phyloP scores from a whole-genome alignment of 31 red algal genomes.

The Porphyra umbilicalis region DNA sequence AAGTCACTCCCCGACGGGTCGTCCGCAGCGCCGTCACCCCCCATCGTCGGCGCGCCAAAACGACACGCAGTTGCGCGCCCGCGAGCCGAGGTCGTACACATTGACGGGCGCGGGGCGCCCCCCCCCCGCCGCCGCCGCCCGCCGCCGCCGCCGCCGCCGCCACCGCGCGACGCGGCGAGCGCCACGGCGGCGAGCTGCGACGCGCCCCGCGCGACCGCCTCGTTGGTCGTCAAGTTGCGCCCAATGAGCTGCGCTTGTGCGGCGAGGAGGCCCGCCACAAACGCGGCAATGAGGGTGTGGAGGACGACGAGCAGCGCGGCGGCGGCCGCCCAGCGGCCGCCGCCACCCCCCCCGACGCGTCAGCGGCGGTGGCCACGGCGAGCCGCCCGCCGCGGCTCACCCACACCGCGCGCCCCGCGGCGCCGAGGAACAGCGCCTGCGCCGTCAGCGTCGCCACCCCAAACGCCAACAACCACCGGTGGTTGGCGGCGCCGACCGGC shows the following conservation, averaged over 20 bases:
- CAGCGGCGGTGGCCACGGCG: neutral
- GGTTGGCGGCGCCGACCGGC: conserved; percentile 43
- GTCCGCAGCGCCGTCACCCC: neutral
- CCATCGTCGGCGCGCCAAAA: neutral
- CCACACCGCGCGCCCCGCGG: neutral
- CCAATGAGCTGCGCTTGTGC: conserved; percentile 26
- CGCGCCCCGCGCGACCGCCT: conserved; percentile 6
- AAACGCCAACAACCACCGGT: conserved; percentile 34
- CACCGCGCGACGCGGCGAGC: neutral
- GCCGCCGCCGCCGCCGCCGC: neutral
- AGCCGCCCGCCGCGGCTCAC: conserved; percentile 5
- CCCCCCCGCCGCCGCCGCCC: neutral
- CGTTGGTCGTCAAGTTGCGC: conserved; percentile 31
- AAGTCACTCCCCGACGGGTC: neutral
- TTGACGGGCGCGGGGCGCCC: neutral
- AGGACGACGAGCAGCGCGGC: conserved; percentile 9
- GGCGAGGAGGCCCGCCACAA: conserved; percentile 31
- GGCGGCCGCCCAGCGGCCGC: conserved; percentile 7
- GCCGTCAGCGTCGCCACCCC: conserved; percentile 4
- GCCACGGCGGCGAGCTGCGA: neutral
- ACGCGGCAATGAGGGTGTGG: conserved; percentile 19
- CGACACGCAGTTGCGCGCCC: neutral
- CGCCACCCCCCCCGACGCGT: neutral
- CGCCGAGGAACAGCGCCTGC: conserved; percentile 13
- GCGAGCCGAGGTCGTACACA: neutral